Percentiles rank a stretch among this genome's conserved stretches.
Evolutionary conservation across 2,329 filamentous ascomycete genomes (phyloP).

Genomic region (Rachicladosporium sp.): DNA sequence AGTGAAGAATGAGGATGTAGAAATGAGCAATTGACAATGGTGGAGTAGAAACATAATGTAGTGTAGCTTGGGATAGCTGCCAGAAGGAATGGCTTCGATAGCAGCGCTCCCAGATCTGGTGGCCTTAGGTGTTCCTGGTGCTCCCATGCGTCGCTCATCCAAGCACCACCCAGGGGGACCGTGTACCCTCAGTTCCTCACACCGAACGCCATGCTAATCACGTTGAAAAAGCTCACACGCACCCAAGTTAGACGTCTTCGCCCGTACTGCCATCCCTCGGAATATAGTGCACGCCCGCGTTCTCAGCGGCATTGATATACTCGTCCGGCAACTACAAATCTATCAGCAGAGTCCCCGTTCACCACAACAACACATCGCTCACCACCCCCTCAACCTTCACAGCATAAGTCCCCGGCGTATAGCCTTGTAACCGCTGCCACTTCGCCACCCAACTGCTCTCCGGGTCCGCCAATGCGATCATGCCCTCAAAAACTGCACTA

Average conservation of each 20-base stretch:
- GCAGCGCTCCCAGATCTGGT: too few relatives aligned
- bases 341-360: constrained; percentile 3
- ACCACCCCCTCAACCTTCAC: constrained; percentile 81
- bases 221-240: too few relatives aligned
- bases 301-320: constrained; percentile 42
- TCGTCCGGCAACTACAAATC: constrained; percentile 41
- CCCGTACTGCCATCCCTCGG: constrained; percentile 31
- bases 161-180: too few relatives aligned
- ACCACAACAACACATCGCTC: constrained; percentile 17
- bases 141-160: too few relatives aligned
- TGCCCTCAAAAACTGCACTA: constrained; percentile 86
- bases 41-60: too few relatives aligned
- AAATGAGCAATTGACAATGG: too few relatives aligned
- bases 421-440: constrained; percentile 84
- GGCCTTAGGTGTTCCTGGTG: too few relatives aligned
- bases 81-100: too few relatives aligned
- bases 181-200: too few relatives aligned
- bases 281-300: constrained; percentile 48
- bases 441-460: constrained; percentile 83
- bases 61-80: too few relatives aligned
- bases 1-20: too few relatives aligned
- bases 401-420: constrained; percentile 82
- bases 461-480: constrained; percentile 79
- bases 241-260: constrained; percentile 8
- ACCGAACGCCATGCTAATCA: too few relatives aligned